Conservation (phyloP, 441 rosid genomes). For the Populus trichocarpa region DNA sequence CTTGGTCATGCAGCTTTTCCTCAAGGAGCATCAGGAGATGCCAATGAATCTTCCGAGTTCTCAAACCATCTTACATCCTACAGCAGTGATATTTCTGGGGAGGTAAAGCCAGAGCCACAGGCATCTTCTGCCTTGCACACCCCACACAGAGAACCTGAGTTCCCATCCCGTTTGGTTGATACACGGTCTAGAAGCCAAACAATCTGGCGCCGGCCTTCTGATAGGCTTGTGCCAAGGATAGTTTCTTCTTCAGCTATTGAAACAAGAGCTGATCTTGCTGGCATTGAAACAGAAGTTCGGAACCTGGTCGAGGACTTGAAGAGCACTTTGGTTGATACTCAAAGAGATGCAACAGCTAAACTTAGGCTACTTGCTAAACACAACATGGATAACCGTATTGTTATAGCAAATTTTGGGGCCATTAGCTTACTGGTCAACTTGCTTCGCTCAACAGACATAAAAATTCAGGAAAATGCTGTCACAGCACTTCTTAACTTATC, state of each 20-base stretch:
- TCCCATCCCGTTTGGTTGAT: constrained; percentile 50
- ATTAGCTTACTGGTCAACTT: constrained; percentile 50
- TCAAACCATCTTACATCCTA: constrained; percentile 52
- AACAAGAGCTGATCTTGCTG: constrained; percentile 70
- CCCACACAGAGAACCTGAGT: constrained; percentile 50
- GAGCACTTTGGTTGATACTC: constrained; percentile 51
- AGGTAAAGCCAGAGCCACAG: constrained; percentile 47
- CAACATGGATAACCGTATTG: constrained; percentile 72
- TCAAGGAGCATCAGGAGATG: constrained; percentile 42
- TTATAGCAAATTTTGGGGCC: constrained; percentile 71
- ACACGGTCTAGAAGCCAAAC: constrained; percentile 53
- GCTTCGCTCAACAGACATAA: constrained; percentile 54
- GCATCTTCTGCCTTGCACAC: constrained; percentile 31
- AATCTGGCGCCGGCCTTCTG: constrained; percentile 69
- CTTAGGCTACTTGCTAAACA: constrained; percentile 71
- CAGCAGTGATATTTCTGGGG: constrained; percentile 73
- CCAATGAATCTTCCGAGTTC: constrained; percentile 52
- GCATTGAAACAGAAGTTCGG: constrained; percentile 58
- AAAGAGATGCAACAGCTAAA: constrained; percentile 53
- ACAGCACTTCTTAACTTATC: constrained; percentile 91
- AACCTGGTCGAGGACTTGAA: constrained; percentile 65
- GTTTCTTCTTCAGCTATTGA: constrained; percentile 57
- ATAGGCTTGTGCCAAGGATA: constrained; percentile 65
- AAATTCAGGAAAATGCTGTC: constrained; percentile 72
- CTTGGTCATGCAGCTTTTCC: constrained; percentile 40